A percentile compares a stretch with the other conserved stretches of the same genome.
Conservation (phyloP, 1,284 basidiomycete genomes). For the Trametes polyzona region DNA sequence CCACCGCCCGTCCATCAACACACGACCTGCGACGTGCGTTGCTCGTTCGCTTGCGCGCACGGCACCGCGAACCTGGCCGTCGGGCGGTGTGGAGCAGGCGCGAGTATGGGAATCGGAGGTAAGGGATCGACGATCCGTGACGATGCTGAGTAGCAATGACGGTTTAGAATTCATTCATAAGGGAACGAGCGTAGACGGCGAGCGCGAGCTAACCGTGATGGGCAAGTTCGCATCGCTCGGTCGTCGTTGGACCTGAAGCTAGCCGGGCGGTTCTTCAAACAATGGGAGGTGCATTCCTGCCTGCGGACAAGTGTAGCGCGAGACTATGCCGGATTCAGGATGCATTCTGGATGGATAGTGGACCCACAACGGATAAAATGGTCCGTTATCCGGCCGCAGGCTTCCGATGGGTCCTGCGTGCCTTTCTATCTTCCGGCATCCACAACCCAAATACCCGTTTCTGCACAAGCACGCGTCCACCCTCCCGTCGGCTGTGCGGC, state of each 20-base stretch:
- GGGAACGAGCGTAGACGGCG: background rate
- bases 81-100: background rate
- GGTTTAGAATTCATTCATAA: background rate
- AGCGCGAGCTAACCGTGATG: too few relatives aligned
- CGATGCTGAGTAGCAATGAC: background rate
- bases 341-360: slow-evolving; percentile 1
- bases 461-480: slow-evolving; percentile 3
- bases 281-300: background rate
- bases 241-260: background rate
- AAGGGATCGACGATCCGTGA: background rate
- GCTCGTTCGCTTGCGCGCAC: background rate
- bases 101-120: background rate
- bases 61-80: background rate
- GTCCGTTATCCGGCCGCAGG: slow-evolving; percentile 7
- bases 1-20: background rate
- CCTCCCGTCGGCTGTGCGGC: background rate
- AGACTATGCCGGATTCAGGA: slow-evolving; percentile 1
- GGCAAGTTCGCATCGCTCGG: background rate
- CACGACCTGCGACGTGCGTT: background rate
- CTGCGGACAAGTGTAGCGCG: background rate
- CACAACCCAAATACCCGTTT: slow-evolving; percentile 3
- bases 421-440: background rate
- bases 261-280: background rate
- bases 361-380: slow-evolving; percentile 19
- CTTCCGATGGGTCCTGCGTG: background rate